Evolutionary conservation across 2,329 filamentous ascomycete genomes (phyloP).

Genomic region (Endothia cerciana): DNA sequence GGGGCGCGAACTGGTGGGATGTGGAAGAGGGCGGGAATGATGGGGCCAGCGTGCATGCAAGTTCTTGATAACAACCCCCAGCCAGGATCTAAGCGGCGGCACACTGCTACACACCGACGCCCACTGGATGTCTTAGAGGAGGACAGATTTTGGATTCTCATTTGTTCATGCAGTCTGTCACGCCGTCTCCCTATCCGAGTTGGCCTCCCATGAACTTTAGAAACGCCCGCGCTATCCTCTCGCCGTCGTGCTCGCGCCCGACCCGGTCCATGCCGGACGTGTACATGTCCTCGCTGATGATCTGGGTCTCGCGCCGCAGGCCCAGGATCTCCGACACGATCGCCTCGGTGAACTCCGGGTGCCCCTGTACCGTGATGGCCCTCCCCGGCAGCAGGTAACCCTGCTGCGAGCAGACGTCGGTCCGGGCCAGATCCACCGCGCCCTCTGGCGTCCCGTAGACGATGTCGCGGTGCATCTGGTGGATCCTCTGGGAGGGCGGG

Average conservation of each 20-base stretch:
- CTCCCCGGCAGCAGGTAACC: constrained; percentile 72
- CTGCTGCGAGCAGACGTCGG: constrained; percentile 73
- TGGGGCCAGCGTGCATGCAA: constrained; percentile 1
- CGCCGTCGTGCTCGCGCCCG: constrained; percentile 73
- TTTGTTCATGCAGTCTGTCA: constrained; percentile 20
- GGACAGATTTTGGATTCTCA: background rate
- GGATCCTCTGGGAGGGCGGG: constrained; percentile 48
- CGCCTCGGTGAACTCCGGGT: constrained; percentile 78
- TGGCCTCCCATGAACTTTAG: constrained; percentile 69
- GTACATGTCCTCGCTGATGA: constrained; percentile 72
- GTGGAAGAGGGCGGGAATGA: constrained; percentile 34
- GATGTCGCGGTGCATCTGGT: constrained; percentile 87
- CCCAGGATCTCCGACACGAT: constrained; percentile 73
- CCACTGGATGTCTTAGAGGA: too few relatives aligned
- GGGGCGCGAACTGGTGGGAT: constrained; percentile 45
- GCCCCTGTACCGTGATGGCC: constrained; percentile 80
- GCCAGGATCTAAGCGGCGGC: background rate
- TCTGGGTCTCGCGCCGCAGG: constrained; percentile 64
- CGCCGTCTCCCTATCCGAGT: background rate
- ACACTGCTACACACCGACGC: background rate
- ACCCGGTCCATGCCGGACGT: constrained; percentile 70
- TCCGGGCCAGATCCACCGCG: constrained; percentile 66
- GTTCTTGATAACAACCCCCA: background rate
- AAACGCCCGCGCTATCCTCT: constrained; percentile 75
- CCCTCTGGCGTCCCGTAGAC: constrained; percentile 66